Base-by-base conservation (phyloP, 306 rosid species). In the Elaeagnus macrophylla region DNA sequence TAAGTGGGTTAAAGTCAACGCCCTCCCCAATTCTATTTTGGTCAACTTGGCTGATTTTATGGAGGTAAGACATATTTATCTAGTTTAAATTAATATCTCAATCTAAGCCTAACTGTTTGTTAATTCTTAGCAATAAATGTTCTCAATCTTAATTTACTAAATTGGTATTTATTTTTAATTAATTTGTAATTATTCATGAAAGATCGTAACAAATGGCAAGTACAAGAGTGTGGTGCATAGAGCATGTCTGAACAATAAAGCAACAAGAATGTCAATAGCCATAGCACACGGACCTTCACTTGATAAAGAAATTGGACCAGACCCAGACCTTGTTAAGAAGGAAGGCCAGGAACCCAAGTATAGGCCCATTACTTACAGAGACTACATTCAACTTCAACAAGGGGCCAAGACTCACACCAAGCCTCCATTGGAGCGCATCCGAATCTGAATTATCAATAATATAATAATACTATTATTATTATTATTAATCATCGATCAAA, bases 121-220 rank as follows among this genome's bases (percentile, higher is more conserved):
- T n/a, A n/a, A n/a, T n/a, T n/a, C n/a, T n/a, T n/a, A n/a, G n/a
- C n/a, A n/a, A n/a, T n/a, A n/a, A n/a, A n/a, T n/a, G n/a, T n/a
- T n/a, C n/a, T n/a, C n/a, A n/a, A n/a, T n/a, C n/a, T n/a, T n/a
- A n/a, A 43, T 10, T 10, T 40, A 7, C 11, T 1, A 40, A 40
- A 1, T 9, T 41, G 10, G 3, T 41, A 41, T 41, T 10, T 0
- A 10, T 41, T 41, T 7, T 41, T 7, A 41, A 7, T 41, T 41
- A 13, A 9, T 7, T 13, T 41, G 6, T 41, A 13, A 41, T 9
- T 41, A 9, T 56, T 0, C 2, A 13, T 56, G 39, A 16, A 40
- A 59, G 69, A 54, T 64, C 1, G n/a, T 54, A 48, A 64, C 61
- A n/a, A 54, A 64, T 9, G 69, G 52, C 5, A 64, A 54, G 48